phyloP scores from a whole-genome alignment of 169 alveolate genomes.

The Eimeria tenella region DNA sequence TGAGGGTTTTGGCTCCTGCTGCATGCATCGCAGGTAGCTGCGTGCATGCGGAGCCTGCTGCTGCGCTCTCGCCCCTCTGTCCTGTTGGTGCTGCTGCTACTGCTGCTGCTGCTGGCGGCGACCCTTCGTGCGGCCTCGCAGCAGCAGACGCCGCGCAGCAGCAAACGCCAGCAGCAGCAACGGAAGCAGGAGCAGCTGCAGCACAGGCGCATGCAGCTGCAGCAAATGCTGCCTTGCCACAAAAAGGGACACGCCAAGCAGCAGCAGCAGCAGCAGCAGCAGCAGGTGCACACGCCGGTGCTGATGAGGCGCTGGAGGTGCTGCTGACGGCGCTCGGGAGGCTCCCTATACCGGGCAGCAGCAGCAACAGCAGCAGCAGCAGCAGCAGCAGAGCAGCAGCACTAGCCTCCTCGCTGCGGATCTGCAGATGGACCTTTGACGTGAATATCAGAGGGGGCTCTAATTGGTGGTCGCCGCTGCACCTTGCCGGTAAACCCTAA shows the following conservation, averaged over 20 bases:
- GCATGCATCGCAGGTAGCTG: too few relatives aligned
- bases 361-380: not conserved
- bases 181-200: not conserved
- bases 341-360: not conserved
- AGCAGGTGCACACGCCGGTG: too few relatives aligned
- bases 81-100: too few relatives aligned
- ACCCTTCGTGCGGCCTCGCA: not conserved
- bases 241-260: too few relatives aligned
- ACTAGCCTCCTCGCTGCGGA: not conserved
- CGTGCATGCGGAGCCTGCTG: too few relatives aligned
- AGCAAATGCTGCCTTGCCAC: not conserved
- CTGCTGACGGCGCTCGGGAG: not conserved
- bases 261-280: too few relatives aligned
- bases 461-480: slow-evolving; percentile 52
- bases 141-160: not conserved
- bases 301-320: not conserved
- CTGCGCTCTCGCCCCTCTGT: too few relatives aligned
- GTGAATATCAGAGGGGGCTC: slow-evolving; percentile 38
- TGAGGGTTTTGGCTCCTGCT: too few relatives aligned
- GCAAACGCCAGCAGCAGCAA: not conserved
- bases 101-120: too few relatives aligned
- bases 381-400: slow-evolving; percentile 8
- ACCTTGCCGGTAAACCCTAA: slow-evolving; percentile 20
- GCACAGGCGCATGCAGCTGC: not conserved
- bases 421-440: slow-evolving; percentile 24